Evolutionary conservation across 2,329 filamentous ascomycete genomes (phyloP), one percentile per base, ranked within the genome.

Genomic region (Pyrenophora graminea): DNA sequence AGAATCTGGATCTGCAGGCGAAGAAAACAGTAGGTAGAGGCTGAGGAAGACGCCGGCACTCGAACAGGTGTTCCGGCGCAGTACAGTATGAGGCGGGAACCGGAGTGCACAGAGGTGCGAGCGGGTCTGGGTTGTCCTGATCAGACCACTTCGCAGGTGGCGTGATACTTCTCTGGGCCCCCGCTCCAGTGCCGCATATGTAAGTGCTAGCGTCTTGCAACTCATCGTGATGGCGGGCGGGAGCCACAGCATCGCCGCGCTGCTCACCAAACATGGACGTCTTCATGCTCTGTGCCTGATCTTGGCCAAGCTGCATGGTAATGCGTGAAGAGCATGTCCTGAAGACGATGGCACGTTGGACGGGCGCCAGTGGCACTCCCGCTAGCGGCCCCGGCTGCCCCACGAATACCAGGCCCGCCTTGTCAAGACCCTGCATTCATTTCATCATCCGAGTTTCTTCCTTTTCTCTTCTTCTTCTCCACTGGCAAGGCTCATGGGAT

Each of bases 81-180:
- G 55, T 44, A 39, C 15, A 15, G 15, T 15, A 15, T 27, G 45
- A 27, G 15, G 39, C 25, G 53, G 19, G 53, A 53, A 51, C 53
- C 49, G 53, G 48, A 38, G 37, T 37, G 42, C 46, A 55, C 45
- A 50, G 40, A 49, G 50, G 33, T 48, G 43, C 42, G 56, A 10
- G 45, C 47, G 40, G 47, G 47, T 36, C 47, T 39, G 34, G 51
- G 45, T 45, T 38, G 30, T 36, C 51, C 45, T 38, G 43, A 68
- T 71, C 68, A 71, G 62, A 61, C 68, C 68, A 71, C 66, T 55
- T 48, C 45, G 32, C 43, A 34, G 50, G 66, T 71, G 68, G 68
- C 66, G 67, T 71, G 68, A 71, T 53, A 63, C 67, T 62, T 59
- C 36, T 40, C 48, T 43, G 38, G 25, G 49, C 15, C 48, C 56